These are phyloP conservation scores for Pseudocercospora fuligena DNA, from an alignment of 2,329 filamentous ascomycete species.

Conservation along the genomic window DNA sequence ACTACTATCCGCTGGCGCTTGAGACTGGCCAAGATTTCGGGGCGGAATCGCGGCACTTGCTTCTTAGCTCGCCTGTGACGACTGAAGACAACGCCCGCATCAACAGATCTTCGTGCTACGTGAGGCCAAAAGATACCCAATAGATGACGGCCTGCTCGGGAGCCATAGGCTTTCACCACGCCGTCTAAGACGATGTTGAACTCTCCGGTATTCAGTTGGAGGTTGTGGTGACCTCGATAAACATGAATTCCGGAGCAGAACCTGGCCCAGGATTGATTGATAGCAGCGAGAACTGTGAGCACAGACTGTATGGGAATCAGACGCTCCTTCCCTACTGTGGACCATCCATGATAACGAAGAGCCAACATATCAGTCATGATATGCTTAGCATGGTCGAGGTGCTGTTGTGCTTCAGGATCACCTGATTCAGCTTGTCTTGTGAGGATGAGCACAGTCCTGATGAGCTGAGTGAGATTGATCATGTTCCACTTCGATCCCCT, in stretches of 20 bases:
- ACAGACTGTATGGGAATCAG: slow-evolving; percentile 13
- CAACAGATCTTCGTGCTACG: slow-evolving; percentile 17
- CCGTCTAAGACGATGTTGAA: slow-evolving; percentile 61
- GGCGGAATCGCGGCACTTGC: slow-evolving; percentile 15
- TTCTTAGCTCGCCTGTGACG: neutral
- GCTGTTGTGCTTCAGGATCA: neutral
- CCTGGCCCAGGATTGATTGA: slow-evolving; percentile 24
- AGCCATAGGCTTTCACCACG: slow-evolving; percentile 57
- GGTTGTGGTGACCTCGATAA: slow-evolving; percentile 15
- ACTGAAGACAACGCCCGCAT: slow-evolving; percentile 10
- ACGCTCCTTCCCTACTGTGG: too few relatives aligned
- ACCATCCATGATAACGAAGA: neutral
- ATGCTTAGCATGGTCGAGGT: slow-evolving; percentile 16
- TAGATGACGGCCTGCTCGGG: slow-evolving; percentile 52
- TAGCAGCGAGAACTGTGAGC: slow-evolving; percentile 28
- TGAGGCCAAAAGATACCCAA: slow-evolving; percentile 54
- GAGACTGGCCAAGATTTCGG: slow-evolving; percentile 10
- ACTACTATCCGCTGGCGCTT: slow-evolving; percentile 24
- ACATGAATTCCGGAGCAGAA: slow-evolving; percentile 20
- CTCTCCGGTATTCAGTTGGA: slow-evolving; percentile 38
- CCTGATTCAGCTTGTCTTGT: neutral
- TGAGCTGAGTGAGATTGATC: slow-evolving; percentile 19
- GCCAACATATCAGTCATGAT: slow-evolving; percentile 21
- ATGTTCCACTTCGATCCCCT: slow-evolving; percentile 26
- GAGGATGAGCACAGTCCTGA: slow-evolving; percentile 6